phyloP scores from a whole-genome alignment of 139 green algal species.

The Coccomyxa sp. region DNA sequence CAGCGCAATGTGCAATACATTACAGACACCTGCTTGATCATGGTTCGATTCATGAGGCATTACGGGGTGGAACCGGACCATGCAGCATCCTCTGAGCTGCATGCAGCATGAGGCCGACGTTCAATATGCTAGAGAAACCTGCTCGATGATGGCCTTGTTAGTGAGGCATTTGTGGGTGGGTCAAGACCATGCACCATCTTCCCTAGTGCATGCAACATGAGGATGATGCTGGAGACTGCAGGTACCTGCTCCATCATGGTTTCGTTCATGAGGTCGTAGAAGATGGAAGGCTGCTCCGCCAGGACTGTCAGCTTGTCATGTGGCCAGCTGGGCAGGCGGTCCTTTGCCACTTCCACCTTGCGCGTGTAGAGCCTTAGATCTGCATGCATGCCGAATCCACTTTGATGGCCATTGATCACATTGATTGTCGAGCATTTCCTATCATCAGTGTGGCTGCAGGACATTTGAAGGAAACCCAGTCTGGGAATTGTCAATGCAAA shows the following conservation, averaged over 20 bases:
- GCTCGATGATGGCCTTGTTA: background rate
- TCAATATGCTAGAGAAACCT: too few species aligned
- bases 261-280: conserved; percentile 33
- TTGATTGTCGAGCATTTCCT: too few species aligned
- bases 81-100: background rate
- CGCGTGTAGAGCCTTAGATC: conserved; percentile 13
- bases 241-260: conserved; percentile 13
- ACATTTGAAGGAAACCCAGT: too few species aligned
- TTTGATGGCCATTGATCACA: too few species aligned
- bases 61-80: too few species aligned
- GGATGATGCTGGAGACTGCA: background rate
- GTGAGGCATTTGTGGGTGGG: background rate
- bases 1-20: too few species aligned
- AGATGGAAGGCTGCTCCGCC: conserved; percentile 25
- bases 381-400: background rate
- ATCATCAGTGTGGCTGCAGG: too few species aligned
- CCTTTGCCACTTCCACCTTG: conserved; percentile 15
- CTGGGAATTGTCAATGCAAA: too few species aligned
- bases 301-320: conserved; percentile 24
- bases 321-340: conserved; percentile 15
- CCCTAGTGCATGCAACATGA: too few species aligned
- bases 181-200: background rate
- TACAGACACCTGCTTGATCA: too few species aligned
- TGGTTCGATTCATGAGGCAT: too few species aligned
- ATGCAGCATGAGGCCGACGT: too few species aligned